Percentiles rank a stretch among this genome's conserved stretches.
phyloP scores from a whole-genome alignment of 768 basidiomycete species.

The Suillus alpinus region DNA sequence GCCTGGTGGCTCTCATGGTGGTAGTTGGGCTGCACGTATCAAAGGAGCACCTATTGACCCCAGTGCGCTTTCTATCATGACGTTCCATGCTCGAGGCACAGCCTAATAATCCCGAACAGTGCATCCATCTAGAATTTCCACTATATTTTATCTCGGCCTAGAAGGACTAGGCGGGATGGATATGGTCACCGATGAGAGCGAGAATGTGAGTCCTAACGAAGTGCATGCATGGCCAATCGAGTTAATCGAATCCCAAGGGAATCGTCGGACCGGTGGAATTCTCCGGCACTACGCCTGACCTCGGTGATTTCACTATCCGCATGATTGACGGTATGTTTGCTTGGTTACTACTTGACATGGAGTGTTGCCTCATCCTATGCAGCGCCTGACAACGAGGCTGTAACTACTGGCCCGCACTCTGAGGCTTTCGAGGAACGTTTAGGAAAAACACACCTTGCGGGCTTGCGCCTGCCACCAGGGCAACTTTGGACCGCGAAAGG shows the following conservation, averaged over 20 bases:
- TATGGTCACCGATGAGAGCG: constrained; percentile 73
- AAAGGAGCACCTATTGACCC: constrained; percentile 74
- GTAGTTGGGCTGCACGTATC: constrained; percentile 86
- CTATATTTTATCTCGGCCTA: constrained; percentile 84
- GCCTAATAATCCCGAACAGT: constrained; percentile 21
- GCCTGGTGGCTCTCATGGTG: constrained; percentile 77
- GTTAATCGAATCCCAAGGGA: constrained; percentile 48
- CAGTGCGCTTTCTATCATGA: constrained; percentile 35
- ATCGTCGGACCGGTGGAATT: constrained; percentile 68
- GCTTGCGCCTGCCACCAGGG: constrained; percentile 57
- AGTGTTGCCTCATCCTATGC: constrained; percentile 9
- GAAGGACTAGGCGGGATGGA: constrained; percentile 84
- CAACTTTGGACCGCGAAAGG: constrained; percentile 87
- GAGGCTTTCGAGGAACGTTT: constrained; percentile 56
- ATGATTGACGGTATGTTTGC: constrained; percentile 65
- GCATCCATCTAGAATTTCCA: constrained; percentile 61
- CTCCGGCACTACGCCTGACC: constrained; percentile 68
- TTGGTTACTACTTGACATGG: neutral
- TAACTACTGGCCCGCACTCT: constrained; percentile 55
- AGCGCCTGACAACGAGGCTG: constrained; percentile 59
- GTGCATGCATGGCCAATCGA: constrained; percentile 1
- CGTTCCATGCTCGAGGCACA: constrained; percentile 13
- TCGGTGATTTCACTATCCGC: constrained; percentile 80
- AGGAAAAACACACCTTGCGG: constrained; percentile 71
- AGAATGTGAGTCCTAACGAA: constrained; percentile 52